Conservation (phyloP, 2,329 filamentous ascomycete genomes). For the Alternaria hordeiaustralica region DNA sequence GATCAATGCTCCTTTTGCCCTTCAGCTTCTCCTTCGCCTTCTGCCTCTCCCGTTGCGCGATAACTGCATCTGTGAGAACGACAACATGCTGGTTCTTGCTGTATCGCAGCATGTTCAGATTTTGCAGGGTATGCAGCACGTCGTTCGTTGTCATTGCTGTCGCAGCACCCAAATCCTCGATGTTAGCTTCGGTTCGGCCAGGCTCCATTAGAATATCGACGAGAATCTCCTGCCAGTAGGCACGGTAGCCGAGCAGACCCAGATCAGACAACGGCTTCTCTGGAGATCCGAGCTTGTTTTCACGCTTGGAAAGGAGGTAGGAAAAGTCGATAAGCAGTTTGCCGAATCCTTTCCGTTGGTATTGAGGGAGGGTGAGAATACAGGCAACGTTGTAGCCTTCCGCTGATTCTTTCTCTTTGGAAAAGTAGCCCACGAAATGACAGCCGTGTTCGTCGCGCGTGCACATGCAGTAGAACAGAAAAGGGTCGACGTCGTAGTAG, state of each 20-base stretch:
- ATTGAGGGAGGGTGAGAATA: conserved; percentile 95
- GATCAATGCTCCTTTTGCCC: conserved; percentile 76
- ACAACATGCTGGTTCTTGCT: conserved; percentile 97
- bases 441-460: conserved; percentile 86
- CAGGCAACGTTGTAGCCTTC: conserved; percentile 98
- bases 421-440: conserved; percentile 99
- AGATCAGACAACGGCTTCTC: conserved; percentile 96
- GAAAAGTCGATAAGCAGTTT: conserved; percentile 95
- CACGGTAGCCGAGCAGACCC: conserved; percentile 89
- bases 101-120: conserved; percentile 93
- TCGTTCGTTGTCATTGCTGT: conserved; percentile 98
- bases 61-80: conserved; percentile 82
- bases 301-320: conserved; percentile 94
- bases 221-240: conserved; percentile 97
- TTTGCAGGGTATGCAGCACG: conserved; percentile 92
- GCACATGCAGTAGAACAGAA: conserved; percentile 98
- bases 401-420: conserved; percentile 95
- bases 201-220: conserved; percentile 78
- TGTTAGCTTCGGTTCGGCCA: conserved; percentile 73
- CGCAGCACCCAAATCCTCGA: conserved; percentile 79
- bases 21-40: conserved; percentile 82
- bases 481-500: conserved; percentile 99
- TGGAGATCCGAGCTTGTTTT: conserved; percentile 92
- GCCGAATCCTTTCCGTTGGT: conserved; percentile 93
- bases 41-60: conserved; percentile 71